Evolutionary conservation across 306 rosid species (phyloP).

Genomic region (Cucurbita maxima): DNA sequence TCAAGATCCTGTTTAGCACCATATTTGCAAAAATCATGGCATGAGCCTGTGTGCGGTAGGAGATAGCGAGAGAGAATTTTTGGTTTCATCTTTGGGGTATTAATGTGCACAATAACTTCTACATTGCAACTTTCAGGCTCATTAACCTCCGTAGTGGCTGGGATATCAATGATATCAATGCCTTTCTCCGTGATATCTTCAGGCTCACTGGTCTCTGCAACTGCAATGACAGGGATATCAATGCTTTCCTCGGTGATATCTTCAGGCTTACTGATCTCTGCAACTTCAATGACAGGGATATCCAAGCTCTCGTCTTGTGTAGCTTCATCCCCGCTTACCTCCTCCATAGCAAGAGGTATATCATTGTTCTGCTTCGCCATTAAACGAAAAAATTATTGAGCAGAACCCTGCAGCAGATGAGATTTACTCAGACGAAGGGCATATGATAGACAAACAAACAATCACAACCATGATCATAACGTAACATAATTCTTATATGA

Average conservation of each 20-base stretch:
- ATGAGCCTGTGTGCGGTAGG: slow-evolving; percentile 31
- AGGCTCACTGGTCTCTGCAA: neutral
- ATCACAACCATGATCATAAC: neutral
- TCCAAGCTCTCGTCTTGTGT: neutral
- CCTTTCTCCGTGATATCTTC: neutral
- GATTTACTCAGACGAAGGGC: neutral
- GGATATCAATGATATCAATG: slow-evolving; percentile 14
- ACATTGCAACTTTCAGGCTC: neutral
- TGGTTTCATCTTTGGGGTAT: slow-evolving; percentile 1
- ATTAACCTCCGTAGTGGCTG: slow-evolving; percentile 1
- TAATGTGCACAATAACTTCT: neutral
- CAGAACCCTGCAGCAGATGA: neutral
- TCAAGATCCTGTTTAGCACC: slow-evolving; percentile 32
- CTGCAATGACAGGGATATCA: slow-evolving; percentile 5
- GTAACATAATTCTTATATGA: neutral
- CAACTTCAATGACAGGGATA: slow-evolving; percentile 3
- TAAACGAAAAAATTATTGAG: neutral
- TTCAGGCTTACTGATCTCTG: neutral
- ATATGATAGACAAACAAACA: neutral
- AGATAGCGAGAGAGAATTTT: slow-evolving; percentile 56
- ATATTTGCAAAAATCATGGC: slow-evolving; percentile 72
- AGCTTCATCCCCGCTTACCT: neutral
- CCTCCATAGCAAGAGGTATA: neutral
- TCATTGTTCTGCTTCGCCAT: neutral
- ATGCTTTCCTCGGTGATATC: neutral